Percentiles rank a stretch among this genome's conserved stretches.
phyloP scores from a whole-genome alignment of 441 rosid species.

The Flueggea neowawraea region DNA sequence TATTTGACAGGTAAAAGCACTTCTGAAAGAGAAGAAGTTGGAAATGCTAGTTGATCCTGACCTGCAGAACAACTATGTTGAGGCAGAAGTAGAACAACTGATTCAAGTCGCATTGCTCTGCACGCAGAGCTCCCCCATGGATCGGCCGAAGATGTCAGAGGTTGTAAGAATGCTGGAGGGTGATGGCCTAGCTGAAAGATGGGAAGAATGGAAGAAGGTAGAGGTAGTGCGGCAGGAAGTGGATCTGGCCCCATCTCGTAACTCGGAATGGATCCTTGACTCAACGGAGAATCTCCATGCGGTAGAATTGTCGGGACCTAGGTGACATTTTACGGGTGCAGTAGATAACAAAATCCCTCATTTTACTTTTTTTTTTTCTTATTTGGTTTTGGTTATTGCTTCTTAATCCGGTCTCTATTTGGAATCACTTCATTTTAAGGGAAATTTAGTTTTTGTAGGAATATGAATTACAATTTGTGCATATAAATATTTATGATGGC shows the following conservation, averaged over 20 bases:
- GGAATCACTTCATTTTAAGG: not conserved
- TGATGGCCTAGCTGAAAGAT: slow-evolving; percentile 79
- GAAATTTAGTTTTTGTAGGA: slow-evolving; percentile 1
- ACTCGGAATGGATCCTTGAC: slow-evolving; percentile 54
- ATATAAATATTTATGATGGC: slow-evolving; percentile 6
- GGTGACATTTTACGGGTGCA: slow-evolving; percentile 20
- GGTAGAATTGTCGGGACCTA: slow-evolving; percentile 72
- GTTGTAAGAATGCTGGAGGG: slow-evolving; percentile 96
- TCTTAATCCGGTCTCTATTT: not conserved
- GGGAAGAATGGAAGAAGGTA: slow-evolving; percentile 91
- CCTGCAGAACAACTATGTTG: slow-evolving; percentile 58
- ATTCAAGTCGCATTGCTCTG: slow-evolving; percentile 88
- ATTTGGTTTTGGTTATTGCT: not conserved
- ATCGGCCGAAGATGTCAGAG: slow-evolving; percentile 90
- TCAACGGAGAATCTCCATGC: slow-evolving; percentile 65
- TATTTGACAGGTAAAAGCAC: slow-evolving; percentile 67
- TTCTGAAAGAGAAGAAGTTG: slow-evolving; percentile 74
- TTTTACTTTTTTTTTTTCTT: slow-evolving; percentile 2
- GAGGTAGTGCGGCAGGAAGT: slow-evolving; percentile 72
- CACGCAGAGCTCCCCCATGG: slow-evolving; percentile 77
- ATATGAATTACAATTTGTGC: slow-evolving; percentile 14
- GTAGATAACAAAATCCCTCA: slow-evolving; percentile 1
- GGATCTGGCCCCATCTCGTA: slow-evolving; percentile 42
- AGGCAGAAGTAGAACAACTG: slow-evolving; percentile 74
- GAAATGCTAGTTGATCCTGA: slow-evolving; percentile 82